Percentiles rank a stretch among this genome's conserved stretches.
These are phyloP conservation scores for Saprolegnia diclina DNA, from an alignment of 352 stramenopile genomes.

Conservation along the genomic window DNA sequence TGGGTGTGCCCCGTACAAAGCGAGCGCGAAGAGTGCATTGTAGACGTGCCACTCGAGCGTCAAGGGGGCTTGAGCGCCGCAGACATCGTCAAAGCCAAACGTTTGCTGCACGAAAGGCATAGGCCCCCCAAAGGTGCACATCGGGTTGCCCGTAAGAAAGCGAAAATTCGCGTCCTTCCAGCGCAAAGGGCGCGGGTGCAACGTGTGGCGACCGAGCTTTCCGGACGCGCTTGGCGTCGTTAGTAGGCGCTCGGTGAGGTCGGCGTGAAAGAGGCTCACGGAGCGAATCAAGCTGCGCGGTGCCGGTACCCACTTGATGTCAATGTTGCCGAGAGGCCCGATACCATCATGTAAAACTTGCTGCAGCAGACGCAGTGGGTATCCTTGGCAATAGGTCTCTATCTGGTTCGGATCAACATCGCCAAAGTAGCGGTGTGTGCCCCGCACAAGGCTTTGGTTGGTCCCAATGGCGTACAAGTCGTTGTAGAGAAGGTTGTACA, in stretches of 20 bases:
- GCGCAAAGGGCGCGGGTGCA: background rate
- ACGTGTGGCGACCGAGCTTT: background rate
- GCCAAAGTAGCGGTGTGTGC: background rate
- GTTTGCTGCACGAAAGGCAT: background rate
- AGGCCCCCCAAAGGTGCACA: background rate
- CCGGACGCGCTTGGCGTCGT: background rate
- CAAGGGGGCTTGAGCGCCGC: background rate
- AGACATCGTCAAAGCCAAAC: background rate
- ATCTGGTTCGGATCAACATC: background rate
- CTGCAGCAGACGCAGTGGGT: background rate
- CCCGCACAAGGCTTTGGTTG: constrained; percentile 1
- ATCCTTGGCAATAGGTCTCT: background rate
- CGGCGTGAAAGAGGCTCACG: background rate
- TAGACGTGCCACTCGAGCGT: background rate
- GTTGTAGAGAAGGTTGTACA: background rate
- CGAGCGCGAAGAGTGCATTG: background rate
- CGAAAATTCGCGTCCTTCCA: background rate
- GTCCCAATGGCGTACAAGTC: constrained; percentile 1
- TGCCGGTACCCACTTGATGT: background rate
- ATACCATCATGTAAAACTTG: background rate
- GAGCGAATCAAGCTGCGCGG: background rate
- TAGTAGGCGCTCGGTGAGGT: background rate
- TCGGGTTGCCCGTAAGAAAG: background rate
- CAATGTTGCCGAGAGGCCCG: constrained; percentile 6
- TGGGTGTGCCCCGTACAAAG: background rate